These are phyloP conservation scores for Lithospermum erythrorhizon DNA, from an alignment of 257 asterid species.

Conservation along the genomic window DNA sequence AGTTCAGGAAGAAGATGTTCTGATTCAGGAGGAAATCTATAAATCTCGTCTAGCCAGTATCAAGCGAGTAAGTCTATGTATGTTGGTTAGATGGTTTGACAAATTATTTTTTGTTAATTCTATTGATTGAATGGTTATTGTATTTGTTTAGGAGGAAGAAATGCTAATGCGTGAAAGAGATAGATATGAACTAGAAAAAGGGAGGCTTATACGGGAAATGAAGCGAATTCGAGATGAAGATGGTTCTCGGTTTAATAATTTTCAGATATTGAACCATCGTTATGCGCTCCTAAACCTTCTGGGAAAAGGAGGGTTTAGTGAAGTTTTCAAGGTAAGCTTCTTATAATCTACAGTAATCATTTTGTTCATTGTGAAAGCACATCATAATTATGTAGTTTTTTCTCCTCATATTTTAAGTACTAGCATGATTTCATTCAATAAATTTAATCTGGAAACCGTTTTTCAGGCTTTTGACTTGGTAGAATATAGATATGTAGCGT, in stretches of 20 bases:
- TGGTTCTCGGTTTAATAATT: slow-evolving; percentile 89
- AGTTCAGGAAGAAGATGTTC: slow-evolving; percentile 61
- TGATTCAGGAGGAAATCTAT: slow-evolving; percentile 82
- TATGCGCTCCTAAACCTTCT: slow-evolving; percentile 96
- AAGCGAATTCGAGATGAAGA: slow-evolving; percentile 98
- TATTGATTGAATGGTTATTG: slow-evolving; percentile 1
- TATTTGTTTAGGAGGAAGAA: slow-evolving; percentile 80
- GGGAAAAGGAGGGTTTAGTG: slow-evolving; percentile 98
- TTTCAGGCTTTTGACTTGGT: slow-evolving; percentile 97
- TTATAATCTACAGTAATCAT: slow-evolving; percentile 3
- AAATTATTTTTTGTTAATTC: background rate
- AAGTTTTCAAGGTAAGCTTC: slow-evolving; percentile 76
- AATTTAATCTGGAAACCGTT: slow-evolving; percentile 14
- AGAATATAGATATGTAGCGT: slow-evolving; percentile 91
- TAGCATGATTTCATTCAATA: slow-evolving; percentile 7
- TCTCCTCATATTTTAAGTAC: background rate
- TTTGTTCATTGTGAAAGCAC: slow-evolving; percentile 7
- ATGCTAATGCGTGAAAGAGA: slow-evolving; percentile 85
- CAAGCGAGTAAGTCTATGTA: slow-evolving; percentile 60
- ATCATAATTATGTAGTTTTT: slow-evolving; percentile 1
- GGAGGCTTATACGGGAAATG: slow-evolving; percentile 94
- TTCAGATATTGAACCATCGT: slow-evolving; percentile 88
- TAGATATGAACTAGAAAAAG: slow-evolving; percentile 89
- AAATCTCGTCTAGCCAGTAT: slow-evolving; percentile 89
- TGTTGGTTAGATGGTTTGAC: background rate